Percentiles rank a stretch among this genome's conserved stretches.
Evolutionary conservation across 169 alveolate species (phyloP).

Genomic region (Theileria annulata): DNA sequence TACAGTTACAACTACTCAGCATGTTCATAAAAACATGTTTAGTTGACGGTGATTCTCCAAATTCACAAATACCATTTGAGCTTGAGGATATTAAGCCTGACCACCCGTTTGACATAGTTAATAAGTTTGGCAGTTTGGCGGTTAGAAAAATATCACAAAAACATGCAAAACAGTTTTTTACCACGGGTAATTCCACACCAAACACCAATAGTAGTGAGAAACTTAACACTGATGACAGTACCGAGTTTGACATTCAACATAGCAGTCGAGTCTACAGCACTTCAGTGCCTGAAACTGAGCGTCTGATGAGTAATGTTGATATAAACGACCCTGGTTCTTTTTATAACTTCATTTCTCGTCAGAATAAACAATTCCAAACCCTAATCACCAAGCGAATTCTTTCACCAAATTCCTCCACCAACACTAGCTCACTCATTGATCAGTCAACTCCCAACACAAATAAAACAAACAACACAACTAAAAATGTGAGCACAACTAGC

Average conservation of each 20-base stretch:
- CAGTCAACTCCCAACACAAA: not conserved
- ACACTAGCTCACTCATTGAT: not conserved
- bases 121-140: not conserved
- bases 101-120: not conserved
- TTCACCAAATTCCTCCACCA: conserved; percentile 14
- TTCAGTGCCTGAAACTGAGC: conserved; percentile 1
- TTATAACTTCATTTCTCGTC: conserved; percentile 48
- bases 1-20: conserved; percentile 48
- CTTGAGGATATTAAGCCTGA: conserved; percentile 12
- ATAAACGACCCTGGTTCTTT: conserved; percentile 24
- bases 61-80: conserved; percentile 1
- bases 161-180: conserved; percentile 6
- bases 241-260: not conserved
- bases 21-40: conserved; percentile 35
- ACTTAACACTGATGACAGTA: not conserved
- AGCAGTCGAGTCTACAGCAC: not conserved
- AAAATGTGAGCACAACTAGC: not conserved
- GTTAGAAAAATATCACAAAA: not conserved
- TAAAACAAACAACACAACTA: not conserved
- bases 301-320: conserved; percentile 8
- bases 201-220: not conserved
- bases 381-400: conserved; percentile 25
- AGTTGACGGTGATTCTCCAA: conserved; percentile 19
- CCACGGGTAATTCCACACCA: not conserved
- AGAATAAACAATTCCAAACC: conserved; percentile 36